A percentile compares a stretch with the other conserved stretches of the same genome.
Evolutionary conservation across 2,329 filamentous ascomycete genomes (phyloP).

Genomic region (Allantophomopsis lycopodina): DNA sequence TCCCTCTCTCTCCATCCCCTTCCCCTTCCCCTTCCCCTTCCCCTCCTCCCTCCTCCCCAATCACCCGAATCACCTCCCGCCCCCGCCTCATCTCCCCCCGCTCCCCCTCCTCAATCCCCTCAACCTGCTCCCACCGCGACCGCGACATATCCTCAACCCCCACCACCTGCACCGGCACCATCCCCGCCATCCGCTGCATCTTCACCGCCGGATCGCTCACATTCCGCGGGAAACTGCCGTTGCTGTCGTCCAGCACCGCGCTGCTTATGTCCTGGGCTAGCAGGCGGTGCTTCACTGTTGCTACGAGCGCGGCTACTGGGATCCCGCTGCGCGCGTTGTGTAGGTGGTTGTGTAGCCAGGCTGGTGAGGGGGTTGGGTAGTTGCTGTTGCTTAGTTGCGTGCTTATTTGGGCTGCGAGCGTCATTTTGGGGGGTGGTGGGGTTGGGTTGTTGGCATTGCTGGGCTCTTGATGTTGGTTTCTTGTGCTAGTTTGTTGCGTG

Average conservation of each 20-base stretch:
- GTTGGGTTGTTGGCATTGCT: too few relatives aligned
- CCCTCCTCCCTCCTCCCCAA: conserved; percentile 27
- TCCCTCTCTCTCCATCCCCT: conserved; percentile 3
- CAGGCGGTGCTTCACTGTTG: conserved; percentile 70
- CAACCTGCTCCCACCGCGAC: conserved; percentile 77
- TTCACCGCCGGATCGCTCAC: conserved; percentile 37
- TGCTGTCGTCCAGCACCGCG: conserved; percentile 33
- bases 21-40: conserved; percentile 13
- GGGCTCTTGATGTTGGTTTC: too few relatives aligned
- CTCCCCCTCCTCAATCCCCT: conserved; percentile 61
- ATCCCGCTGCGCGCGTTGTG: conserved; percentile 26
- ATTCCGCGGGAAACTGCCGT: conserved; percentile 40
- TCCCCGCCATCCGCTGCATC: conserved; percentile 40
- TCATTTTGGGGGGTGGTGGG: too few relatives aligned
- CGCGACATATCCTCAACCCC: conserved; percentile 74
- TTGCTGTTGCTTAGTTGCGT: too few relatives aligned
- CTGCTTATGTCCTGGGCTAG: conserved; percentile 64
- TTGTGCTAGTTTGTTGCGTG: too few relatives aligned
- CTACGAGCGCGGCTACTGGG: conserved; percentile 57
- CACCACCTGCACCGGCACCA: conserved; percentile 68
- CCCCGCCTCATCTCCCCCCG: conserved; percentile 64
- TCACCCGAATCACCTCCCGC: conserved; percentile 67
- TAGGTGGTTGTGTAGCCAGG: conserved; percentile 31
- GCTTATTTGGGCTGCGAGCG: too few relatives aligned
- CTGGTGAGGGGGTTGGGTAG: not conserved